Evolutionary conservation across 2,329 filamentous ascomycete genomes (phyloP), one percentile per base, ranked within the genome.

Genomic region (Venturia carpophila): DNA sequence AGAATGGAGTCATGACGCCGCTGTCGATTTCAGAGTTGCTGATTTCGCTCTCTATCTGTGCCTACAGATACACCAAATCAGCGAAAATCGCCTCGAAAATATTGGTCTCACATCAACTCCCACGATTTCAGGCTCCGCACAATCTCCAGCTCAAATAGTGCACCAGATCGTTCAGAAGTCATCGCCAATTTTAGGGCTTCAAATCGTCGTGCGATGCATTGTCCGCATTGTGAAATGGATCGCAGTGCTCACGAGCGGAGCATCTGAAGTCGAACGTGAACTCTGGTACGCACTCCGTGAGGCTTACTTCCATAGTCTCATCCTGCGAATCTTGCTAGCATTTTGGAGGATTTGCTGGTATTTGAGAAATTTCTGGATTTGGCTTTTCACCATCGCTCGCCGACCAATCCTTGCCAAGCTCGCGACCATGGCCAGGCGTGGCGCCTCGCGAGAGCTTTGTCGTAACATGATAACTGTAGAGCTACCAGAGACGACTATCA

Each of bases 251-350:
- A 61, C 60, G 7, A 39, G 60, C 39, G 60, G 39, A 42, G 60
- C 60, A 2, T 61, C 60, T 61, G 60, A 61, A 34, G 60, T 61
- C 9, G 60, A 61, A 34, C 60, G 60, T 13, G 60, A 61, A 34
- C 17, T 61, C 6, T 61, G 60, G 60, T 61, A 42, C 24, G 30
- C 60, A 2, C 27, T 61, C 1, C n/a, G 60, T 10, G 60, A 15
- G 15, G 2, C 13, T 11, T 45, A 61, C 15, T 43, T 61, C 42
- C 34, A 39, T 27, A 11, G 24, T 10, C 15, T 17, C n/a, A 42
- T 42, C 27, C n/a, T 61, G 5, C 60, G 60, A 21, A 27, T 45
- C 0, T n/a, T 61, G n/a, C 15, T 61, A n/a, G 37, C 34, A 43
- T 43, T 61, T 27, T 61, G 60, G 60, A 43, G 42, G 39, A 37